Base-by-base conservation (phyloP, 305 asterid species). In the Solanum hybrid region DNA sequence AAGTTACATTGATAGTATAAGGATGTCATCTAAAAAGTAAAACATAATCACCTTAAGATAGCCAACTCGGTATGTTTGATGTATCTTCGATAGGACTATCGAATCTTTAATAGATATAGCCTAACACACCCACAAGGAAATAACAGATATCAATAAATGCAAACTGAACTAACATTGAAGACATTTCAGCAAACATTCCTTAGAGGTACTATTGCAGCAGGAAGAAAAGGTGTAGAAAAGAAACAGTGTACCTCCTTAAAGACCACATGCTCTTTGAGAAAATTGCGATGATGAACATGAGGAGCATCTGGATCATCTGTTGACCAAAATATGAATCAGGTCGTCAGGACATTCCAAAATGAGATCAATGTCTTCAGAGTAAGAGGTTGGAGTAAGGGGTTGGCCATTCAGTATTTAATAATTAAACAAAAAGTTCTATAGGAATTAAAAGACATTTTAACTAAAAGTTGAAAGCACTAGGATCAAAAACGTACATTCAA, bases 251-350 rank as follows among this genome's bases (percentile, higher is more conserved):
- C 99, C 99, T 98, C 98, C 96, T 95, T 96, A 91, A 96, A 98
- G 85, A 94, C 95, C 91, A 96, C 99, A 88, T 95, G 95, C 93
- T 98, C 98, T 91, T 93, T 96, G 69, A 98, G 91, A 93, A 96
- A 96, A 91, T 95, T 94, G 90, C 99, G 97, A 93, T 97, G 99
- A 92, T 92, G 91, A 40, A 93, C 91, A 89, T 90, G 98, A 85
- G 97, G 92, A 88, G 90, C 92, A 90, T 96, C 98, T 7, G 99
- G 98, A 91, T 98, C 99, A 94, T 96, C 99, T 98, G 96, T 91
- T 86, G 78, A 89, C 82, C 90, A 90, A 91, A 89, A 86, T 87
- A 82, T 66, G 86, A 88, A 87, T 72, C 75, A 91, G 77, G 64
- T 78, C 35, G 88, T 64, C 90, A 91, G 73, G 78, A 51, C 89